A percentile compares a stretch with the other conserved stretches of the same genome.
Evolutionary conservation across 1,284 basidiomycete genomes (phyloP).

Genomic region (Malassezia psittaci): DNA sequence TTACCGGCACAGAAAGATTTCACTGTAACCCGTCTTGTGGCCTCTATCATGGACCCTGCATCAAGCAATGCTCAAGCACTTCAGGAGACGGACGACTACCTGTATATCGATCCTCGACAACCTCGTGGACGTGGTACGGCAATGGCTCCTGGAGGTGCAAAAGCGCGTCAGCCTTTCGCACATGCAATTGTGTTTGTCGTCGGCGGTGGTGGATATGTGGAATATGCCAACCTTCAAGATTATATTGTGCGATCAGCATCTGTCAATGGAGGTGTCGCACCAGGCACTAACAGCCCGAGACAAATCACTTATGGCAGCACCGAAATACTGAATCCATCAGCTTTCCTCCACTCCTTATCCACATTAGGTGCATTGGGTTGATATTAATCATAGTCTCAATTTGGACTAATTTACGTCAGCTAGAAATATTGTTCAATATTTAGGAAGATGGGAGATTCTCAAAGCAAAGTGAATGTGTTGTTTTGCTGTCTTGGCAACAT

Average conservation of each 20-base stretch:
- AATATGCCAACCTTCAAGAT: slow-evolving; percentile 73
- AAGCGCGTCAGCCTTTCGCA: slow-evolving; percentile 56
- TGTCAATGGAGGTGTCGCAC: slow-evolving; percentile 32
- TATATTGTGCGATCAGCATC: slow-evolving; percentile 27
- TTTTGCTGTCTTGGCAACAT: slow-evolving; percentile 45
- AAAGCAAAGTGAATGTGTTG: slow-evolving; percentile 26
- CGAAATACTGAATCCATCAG: slow-evolving; percentile 79
- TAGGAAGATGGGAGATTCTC: neutral
- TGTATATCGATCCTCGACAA: slow-evolving; percentile 72
- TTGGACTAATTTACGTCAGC: slow-evolving; percentile 4
- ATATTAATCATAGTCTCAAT: neutral
- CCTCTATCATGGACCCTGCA: slow-evolving; percentile 92
- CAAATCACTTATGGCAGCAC: slow-evolving; percentile 88
- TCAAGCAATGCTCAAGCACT: slow-evolving; percentile 61
- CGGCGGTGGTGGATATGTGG: slow-evolving; percentile 91
- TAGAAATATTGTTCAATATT: neutral
- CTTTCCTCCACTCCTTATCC: slow-evolving; percentile 64
- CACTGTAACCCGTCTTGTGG: slow-evolving; percentile 79
- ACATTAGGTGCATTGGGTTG: neutral
- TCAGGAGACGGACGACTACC: slow-evolving; percentile 82
- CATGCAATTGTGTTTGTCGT: slow-evolving; percentile 91
- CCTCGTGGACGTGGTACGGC: slow-evolving; percentile 23
- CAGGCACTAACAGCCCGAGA: slow-evolving; percentile 25
- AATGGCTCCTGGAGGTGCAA: slow-evolving; percentile 15
- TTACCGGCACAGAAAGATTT: slow-evolving; percentile 88